phyloP scores from a whole-genome alignment of 2,329 filamentous ascomycete genomes.

The Calonectria fujianensis region DNA sequence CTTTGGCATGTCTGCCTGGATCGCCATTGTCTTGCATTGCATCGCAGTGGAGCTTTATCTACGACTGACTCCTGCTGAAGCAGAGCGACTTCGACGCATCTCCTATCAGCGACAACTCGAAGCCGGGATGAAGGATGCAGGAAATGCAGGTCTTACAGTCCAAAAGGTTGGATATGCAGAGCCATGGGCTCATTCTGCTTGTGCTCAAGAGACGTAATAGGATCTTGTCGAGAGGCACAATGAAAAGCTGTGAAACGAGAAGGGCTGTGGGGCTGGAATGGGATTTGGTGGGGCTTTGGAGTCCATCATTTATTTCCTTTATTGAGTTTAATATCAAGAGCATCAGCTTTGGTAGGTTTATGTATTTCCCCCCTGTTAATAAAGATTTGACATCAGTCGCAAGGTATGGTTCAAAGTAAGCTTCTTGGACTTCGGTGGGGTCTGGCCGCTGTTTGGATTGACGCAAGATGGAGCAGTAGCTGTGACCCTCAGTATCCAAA shows the following conservation, averaged over 20 bases:
- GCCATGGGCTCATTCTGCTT: conserved; percentile 11
- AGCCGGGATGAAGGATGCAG: conserved; percentile 2
- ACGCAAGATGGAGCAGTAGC: neutral
- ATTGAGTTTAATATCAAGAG: neutral
- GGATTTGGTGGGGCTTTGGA: neutral
- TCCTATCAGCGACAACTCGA: conserved; percentile 14
- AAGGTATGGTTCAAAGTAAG: neutral
- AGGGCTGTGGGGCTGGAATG: neutral
- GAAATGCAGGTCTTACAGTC: conserved; percentile 7
- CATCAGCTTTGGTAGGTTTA: neutral
- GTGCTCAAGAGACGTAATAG: neutral
- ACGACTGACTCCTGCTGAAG: conserved; percentile 6
- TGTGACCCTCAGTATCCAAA: neutral
- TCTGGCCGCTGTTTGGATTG: neutral
- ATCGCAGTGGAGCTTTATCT: conserved; percentile 12
- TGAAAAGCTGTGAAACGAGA: neutral
- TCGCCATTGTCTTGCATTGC: conserved; percentile 2
- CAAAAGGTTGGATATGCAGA: conserved; percentile 13
- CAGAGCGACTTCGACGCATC: conserved; percentile 2
- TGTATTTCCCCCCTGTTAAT: neutral
- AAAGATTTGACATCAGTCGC: neutral
- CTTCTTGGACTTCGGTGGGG: neutral
- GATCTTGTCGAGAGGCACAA: neutral
- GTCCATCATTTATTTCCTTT: neutral
- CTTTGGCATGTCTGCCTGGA: conserved; percentile 9